phyloP scores from a whole-genome alignment of 352 stramenopile genomes.

The Phytophthora sp. region DNA sequence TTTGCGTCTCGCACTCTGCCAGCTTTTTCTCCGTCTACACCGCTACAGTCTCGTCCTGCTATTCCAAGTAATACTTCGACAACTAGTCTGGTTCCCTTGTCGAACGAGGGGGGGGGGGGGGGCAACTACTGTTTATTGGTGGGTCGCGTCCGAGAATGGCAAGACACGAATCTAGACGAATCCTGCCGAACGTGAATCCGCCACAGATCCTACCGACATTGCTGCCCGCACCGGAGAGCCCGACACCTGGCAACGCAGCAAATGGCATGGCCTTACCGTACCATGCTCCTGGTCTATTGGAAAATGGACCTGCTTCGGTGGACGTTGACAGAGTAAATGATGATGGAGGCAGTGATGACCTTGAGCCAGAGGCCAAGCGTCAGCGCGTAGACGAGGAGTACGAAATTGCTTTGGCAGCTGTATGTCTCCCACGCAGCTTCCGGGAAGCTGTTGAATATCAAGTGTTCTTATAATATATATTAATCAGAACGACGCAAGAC shows the following conservation, averaged over 20 bases:
- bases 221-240: too few species aligned
- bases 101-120: background rate
- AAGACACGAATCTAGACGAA: background rate
- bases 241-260: background rate
- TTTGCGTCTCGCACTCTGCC: too few species aligned
- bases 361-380: conserved; percentile 10
- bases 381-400: conserved; percentile 4
- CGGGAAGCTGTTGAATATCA: conserved; percentile 15
- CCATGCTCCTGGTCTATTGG: background rate
- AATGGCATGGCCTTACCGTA: too few species aligned
- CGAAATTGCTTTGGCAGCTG: conserved; percentile 1
- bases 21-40: too few species aligned
- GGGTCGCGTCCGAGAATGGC: background rate
- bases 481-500: too few species aligned
- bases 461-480: background rate
- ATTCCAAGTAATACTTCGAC: too few species aligned
- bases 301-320: background rate
- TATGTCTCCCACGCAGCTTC: conserved; percentile 12
- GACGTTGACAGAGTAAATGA: too few species aligned
- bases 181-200: background rate
- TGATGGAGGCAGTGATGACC: background rate
- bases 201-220: background rate
- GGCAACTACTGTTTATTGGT: conserved; percentile 1
- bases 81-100: background rate
- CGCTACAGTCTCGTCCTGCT: too few species aligned